phyloP scores from a whole-genome alignment of 768 basidiomycete genomes.

The Porpolomopsis calyptriformis region DNA sequence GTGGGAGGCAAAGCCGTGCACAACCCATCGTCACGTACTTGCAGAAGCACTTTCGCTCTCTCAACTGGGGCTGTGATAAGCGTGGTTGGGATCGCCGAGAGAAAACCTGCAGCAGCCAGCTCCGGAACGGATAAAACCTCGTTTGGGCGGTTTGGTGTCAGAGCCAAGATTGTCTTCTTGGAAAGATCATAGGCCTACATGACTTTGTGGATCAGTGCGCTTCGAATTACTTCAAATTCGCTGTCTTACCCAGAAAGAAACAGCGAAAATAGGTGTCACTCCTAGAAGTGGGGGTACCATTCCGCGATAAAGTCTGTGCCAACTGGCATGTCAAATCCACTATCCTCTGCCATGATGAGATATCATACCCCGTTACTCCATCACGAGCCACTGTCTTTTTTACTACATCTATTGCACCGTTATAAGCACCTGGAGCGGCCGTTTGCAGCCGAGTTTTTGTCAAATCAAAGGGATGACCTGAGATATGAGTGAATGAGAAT shows the following conservation, averaged over 20 bases:
- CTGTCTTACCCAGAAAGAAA: conserved; percentile 96
- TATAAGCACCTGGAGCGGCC: conserved; percentile 79
- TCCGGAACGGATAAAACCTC: conserved; percentile 60
- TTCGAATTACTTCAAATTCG: conserved; percentile 2
- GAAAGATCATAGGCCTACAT: conserved; percentile 79
- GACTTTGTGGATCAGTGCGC: too few relatives aligned
- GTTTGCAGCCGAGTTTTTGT: conserved; percentile 96
- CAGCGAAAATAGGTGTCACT: conserved; percentile 95
- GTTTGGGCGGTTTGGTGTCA: conserved; percentile 68
- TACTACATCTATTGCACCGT: conserved; percentile 87
- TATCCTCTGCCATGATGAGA: not conserved
- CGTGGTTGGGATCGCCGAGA: conserved; percentile 88
- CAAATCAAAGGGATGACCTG: conserved; percentile 96
- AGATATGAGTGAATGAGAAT: conserved; percentile 2
- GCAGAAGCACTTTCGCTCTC: conserved; percentile 89
- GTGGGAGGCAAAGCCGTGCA: not conserved
- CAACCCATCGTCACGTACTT: conserved; percentile 36
- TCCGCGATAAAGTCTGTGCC: conserved; percentile 70
- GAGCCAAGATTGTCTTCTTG: conserved; percentile 68
- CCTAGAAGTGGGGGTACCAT: conserved; percentile 90
- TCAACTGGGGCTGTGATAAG: conserved; percentile 93
- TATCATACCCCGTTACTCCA: conserved; percentile 70
- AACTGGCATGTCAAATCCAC: not conserved
- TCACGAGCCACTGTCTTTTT: conserved; percentile 85
- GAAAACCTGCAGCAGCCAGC: conserved; percentile 85